Percentiles rank a stretch among this genome's conserved stretches.
Evolutionary conservation across 805 yeast genomes (phyloP).

Genomic region (Dipodascopsis uninucleata): DNA sequence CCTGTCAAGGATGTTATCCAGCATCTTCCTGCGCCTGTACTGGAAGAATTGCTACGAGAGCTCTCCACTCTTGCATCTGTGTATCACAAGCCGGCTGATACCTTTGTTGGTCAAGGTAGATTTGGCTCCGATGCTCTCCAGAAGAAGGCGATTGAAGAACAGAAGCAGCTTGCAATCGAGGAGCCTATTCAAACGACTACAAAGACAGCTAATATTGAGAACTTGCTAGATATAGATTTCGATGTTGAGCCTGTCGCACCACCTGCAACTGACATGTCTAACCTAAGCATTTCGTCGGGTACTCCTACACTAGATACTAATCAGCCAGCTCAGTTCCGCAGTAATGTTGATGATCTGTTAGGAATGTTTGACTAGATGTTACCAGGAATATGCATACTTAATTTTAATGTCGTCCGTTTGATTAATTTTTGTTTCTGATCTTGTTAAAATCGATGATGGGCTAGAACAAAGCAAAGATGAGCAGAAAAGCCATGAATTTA

Average conservation of each 20-base stretch:
- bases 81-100: conserved; percentile 74
- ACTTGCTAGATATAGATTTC: conserved; percentile 80
- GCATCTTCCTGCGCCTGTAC: conserved; percentile 60
- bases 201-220: conserved; percentile 58
- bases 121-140: conserved; percentile 42
- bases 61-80: conserved; percentile 84
- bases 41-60: conserved; percentile 68
- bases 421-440: neutral
- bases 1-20: conserved; percentile 70
- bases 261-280: conserved; percentile 54
- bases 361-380: conserved; percentile 27
- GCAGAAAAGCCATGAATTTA: no score
- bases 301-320: conserved; percentile 22
- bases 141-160: conserved; percentile 64
- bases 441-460: no score
- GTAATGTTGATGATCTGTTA: conserved; percentile 26
- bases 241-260: conserved; percentile 41
- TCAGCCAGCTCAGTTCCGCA: conserved; percentile 24
- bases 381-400: neutral
- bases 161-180: conserved; percentile 68
- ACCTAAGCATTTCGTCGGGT: conserved; percentile 46
- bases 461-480: no score
- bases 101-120: conserved; percentile 50
- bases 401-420: conserved; percentile 10
- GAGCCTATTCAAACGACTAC: conserved; percentile 48